Base-by-base conservation (phyloP, 768 basidiomycete genomes). In the Rhodotorula paludigena region DNA sequence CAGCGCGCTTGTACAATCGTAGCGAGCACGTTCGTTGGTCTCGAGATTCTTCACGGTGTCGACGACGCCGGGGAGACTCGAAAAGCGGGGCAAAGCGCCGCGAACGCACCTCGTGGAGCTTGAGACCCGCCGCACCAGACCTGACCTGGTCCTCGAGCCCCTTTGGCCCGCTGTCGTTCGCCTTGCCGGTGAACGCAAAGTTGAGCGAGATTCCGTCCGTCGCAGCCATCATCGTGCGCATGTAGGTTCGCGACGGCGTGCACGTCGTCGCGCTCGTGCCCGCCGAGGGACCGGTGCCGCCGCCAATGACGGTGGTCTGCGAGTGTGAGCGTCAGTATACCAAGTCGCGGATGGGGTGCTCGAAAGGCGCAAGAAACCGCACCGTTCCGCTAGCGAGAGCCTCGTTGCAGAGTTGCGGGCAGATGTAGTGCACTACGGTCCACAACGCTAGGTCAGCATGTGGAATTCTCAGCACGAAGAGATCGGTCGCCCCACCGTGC, bases 111-210 rank as follows among this genome's bases (percentile, higher is more conserved):
- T 98, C 96, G 74, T 99, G 96, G 65, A 99, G 79, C 80, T 99
- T 99, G 73, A 98, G 77, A 3, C 96, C 96, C 21, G 83, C 84
- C 2, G 90, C 91, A 16, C 93, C 93, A 20, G 90, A 90, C 65
- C 82, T 81, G 33, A 94, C 82, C 61, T 92, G 82, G 65, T 96
- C 93, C 77, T 86, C 87, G 60, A 97, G 77, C 7, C 89, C 87
- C 5, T 73, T 81, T 16, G 82, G 80, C 0, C 87, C 91, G 1
- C 89, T 84, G 76, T 99, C 96, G 72, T 97, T 98, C 0, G 93
- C 96, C 79, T 96, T 98, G 21, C 93, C 94, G 2, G 96, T 99
- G 76, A 98, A 89, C 4, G 83, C 89, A 77, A 94, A 91, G 76
- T 97, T 97, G 82, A 96, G 85, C 1, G 92, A 85, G 55, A 97